Evolutionary conservation across 228 moss, liverwort and hornwort species (phyloP), one percentile per base, ranked within the genome.

Genomic region (Sphagnum magellanicum): DNA sequence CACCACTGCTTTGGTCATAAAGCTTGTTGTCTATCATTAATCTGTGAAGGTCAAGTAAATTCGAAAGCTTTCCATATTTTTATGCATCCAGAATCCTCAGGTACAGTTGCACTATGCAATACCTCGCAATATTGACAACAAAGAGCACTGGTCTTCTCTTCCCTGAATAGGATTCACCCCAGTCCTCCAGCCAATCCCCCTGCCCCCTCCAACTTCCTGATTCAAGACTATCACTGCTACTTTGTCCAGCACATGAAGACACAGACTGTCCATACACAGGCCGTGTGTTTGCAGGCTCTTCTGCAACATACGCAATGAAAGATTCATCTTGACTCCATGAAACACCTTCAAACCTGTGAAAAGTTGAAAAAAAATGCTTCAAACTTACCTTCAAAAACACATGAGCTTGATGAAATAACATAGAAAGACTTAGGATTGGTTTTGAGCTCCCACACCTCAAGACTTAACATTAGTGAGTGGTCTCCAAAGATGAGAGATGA

Each of bases 141-240:
- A 92, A 92, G 13, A 98, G 75, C 69, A 89, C 87, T 6, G 98
- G 98, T 70, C 83, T 87, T 61, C 84, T 90, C 77, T 94, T 94
- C 47, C 98, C 98, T 8, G 90, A 87, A 68, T 98, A 98, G 0
- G 85, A 87, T 70, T 98, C 98, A 4, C 98, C 98, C 98, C 98
- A 98, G 75, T 98, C 98, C 63, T 98, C 98, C 64, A 87, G 66
- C 98, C 98, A 98, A 9, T 98, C 98, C 46, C 98, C 98, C 71
- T 98, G 98, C 4, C 98, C 98, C 77, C 89, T 92, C 98, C 98
- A 98, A 59, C 77, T 86, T n/a, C 98, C 94, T 1, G 87, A 77
- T 63, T 93, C 88, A 73, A 72, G 63, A 12, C 86, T 71, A 15
- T 74, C 87, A 61, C 74, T 90, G 70, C 85, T 81, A 72, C 77